Evolutionary conservation across 106 monocot species (phyloP).

Genomic region (Xerophyta viscosa): DNA sequence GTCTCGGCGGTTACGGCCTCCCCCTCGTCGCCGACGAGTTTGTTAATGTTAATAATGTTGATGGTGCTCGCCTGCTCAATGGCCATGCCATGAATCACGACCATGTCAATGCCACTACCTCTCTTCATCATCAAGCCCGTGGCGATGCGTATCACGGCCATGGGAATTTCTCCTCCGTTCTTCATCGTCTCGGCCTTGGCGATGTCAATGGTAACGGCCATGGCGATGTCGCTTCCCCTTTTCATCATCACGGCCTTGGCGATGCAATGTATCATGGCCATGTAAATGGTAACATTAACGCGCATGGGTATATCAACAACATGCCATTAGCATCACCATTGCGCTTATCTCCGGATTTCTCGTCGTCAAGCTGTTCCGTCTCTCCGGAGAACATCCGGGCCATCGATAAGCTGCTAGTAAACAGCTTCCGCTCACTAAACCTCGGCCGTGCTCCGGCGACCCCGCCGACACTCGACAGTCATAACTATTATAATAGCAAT

Average conservation of each 20-base stretch:
- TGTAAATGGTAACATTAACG: too few species aligned
- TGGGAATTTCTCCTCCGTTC: not conserved
- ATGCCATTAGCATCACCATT: too few species aligned
- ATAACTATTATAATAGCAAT: too few species aligned
- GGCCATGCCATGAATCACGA: not conserved
- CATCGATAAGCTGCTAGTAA: too few species aligned
- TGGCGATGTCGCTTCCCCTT: not conserved
- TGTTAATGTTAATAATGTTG: too few species aligned
- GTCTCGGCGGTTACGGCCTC: too few species aligned
- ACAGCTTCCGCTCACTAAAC: too few species aligned
- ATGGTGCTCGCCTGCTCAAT: too few species aligned
- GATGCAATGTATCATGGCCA: not conserved
- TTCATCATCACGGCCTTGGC: not conserved
- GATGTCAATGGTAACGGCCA: slow-evolving; percentile 1
- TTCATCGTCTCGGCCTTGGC: not conserved
- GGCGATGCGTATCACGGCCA: not conserved
- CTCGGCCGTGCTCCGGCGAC: not conserved
- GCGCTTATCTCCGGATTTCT: not conserved
- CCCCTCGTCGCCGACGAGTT: too few species aligned
- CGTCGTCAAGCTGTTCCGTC: not conserved
- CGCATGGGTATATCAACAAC: too few species aligned
- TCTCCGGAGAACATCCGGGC: not conserved
- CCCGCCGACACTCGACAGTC: not conserved
- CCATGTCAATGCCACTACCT: too few species aligned
- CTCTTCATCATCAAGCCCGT: not conserved